Evolutionary conservation across 2,329 filamentous ascomycete genomes (phyloP), one percentile per base, ranked within the genome.

Genomic region (Exophiala calicioides): DNA sequence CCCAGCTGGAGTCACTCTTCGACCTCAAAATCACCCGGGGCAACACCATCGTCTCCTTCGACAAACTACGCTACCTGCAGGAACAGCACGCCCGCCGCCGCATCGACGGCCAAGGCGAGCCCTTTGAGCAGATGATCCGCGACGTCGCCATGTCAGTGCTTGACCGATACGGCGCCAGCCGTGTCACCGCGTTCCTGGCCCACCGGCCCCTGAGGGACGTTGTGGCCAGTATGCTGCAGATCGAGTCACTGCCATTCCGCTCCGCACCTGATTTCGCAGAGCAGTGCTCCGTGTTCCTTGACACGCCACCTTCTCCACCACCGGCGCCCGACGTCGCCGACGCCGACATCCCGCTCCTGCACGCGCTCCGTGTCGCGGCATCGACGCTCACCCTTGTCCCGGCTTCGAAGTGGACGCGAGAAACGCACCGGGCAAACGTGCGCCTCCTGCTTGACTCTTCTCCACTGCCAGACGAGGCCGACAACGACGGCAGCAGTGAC

Each of bases 11-110:
- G 33, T 65, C 83, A 13, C 81, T 82, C 48, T 91, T 96, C 63
- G 82, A 84, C 34, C 76, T 95, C 56, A 90, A 89, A 62, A 94
- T 96, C 68, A 97, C 90, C 3, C 88, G 86, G 59, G 91, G 91
- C 7, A 90, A 96, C 64, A 88, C 90, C 5, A 85, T 86, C 10
- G 88, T 96, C 13, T 82, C 86, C 15, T 79, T 84, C 39, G 81
- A 83, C 37, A 98, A 97, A 63, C 77, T 97, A 12, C 78, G 81
- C 58, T 88, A 84, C 65, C 78, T 97, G 37, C 88, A 96, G 61
- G 81, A 79, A 58, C 77, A 80, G 35, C 88, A 91, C 62, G 77
- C 76, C n/a, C 67, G 72, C 29, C 68, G 68, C 4, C 72, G 71
- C 40, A 73, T 74, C 27, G 59, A 70, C 32, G 63, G 62, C 16